Percentiles rank a stretch among this genome's conserved stretches.
phyloP scores from a whole-genome alignment of 192 early-diverging fungal species.

The Linnemannia zychae region DNA sequence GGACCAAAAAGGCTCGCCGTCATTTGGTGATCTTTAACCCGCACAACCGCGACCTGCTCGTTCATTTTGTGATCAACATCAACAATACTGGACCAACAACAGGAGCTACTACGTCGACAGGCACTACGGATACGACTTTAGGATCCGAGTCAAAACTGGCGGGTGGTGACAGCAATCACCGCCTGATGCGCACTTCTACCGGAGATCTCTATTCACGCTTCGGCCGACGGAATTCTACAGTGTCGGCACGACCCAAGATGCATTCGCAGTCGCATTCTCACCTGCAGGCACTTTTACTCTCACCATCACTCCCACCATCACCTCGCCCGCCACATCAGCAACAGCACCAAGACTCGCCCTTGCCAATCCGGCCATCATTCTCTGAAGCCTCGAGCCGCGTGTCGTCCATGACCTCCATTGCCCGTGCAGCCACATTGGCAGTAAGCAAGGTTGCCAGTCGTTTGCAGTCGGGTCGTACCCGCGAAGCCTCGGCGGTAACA shows the following conservation, averaged over 20 bases:
- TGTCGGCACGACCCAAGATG: not conserved
- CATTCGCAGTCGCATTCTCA: slow-evolving; percentile 42
- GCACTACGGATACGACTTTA: not conserved
- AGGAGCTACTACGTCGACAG: not conserved
- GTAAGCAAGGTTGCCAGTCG: slow-evolving; percentile 44
- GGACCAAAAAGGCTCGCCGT: slow-evolving; percentile 21
- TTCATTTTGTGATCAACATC: slow-evolving; percentile 57
- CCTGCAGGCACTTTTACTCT: slow-evolving; percentile 26
- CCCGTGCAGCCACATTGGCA: slow-evolving; percentile 38
- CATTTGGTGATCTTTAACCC: slow-evolving; percentile 62
- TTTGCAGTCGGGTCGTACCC: slow-evolving; percentile 26
- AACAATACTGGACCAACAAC: slow-evolving; percentile 5
- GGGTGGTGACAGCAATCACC: not conserved
- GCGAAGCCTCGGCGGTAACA: slow-evolving; percentile 8
- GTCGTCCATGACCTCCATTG: slow-evolving; percentile 53
- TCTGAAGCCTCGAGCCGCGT: slow-evolving; percentile 36
- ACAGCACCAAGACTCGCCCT: not conserved
- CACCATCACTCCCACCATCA: slow-evolving; percentile 22
- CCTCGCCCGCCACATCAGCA: not conserved
- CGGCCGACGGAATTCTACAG: not conserved
- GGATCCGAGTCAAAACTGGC: not conserved
- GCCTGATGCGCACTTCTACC: slow-evolving; percentile 4
- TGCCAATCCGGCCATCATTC: slow-evolving; percentile 18
- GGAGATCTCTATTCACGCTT: slow-evolving; percentile 14
- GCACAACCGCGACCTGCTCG: slow-evolving; percentile 48